Base-by-base conservation (phyloP, 192 early-diverging fungal species). In the Rhizophagus prolifer region DNA sequence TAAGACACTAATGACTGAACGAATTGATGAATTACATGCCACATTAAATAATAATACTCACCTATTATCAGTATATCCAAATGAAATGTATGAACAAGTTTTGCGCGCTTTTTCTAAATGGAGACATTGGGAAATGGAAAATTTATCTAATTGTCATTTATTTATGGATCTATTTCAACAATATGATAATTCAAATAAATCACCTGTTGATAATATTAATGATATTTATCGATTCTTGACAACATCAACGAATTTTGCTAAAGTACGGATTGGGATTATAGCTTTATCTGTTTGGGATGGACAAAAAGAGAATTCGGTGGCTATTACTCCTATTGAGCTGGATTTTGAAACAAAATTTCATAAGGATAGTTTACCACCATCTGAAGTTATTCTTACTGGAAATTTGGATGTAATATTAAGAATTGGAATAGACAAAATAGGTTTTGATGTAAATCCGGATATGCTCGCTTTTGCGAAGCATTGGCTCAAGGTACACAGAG, bases 51-150 rank as follows among this genome's bases (percentile, higher is more conserved):
- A 82, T 30, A 69, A 54, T 25, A 9, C 60, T 66, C 28, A 26
- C 13, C 66, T 82, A 13, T 78, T 85, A 38, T 41, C 82, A 7
- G 74, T 81, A 14, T 80, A 82, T 74, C 74, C 85, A 8, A 70
- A 81, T 46, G 68, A 75, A 3, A 86, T 89, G 83, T 89, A 85
- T 58, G 78, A 83, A 36, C 64, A 79, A 46, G 83, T 88, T 8
- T 74, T 85, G 12, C 2, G 41, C 2, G 81, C 81, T 38, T 90
- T 89, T 59, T 84, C 84, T 31, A 80, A 82, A 21, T 91, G 90
- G 90, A 62, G 88, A 38, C 86, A 78, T 75, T 91, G 92, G 92
- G 90, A 93, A 71, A 86, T 90, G 76, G 79, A 81, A 10, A 80
- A 89, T 80, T 65, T 85, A 60, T 75, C 79, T 13, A 58, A 61